Evolutionary conservation across 164 flowering plant genomes (phyloP).

Genomic region (Magnolia officinalis): DNA sequence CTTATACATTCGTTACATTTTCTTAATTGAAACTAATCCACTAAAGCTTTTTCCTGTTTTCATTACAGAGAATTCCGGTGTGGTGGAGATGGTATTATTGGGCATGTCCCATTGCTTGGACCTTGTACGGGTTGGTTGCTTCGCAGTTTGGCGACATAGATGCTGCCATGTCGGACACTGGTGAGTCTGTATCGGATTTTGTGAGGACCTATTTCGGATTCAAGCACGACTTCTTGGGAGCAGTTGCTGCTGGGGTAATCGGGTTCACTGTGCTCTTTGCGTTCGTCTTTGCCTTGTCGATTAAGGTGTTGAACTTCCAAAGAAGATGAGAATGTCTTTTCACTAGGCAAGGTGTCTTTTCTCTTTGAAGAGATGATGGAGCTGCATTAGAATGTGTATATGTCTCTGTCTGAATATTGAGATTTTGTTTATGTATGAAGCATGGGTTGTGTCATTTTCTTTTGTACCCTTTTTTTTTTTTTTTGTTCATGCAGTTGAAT

Average conservation of each 20-base stretch:
- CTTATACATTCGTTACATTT: neutral
- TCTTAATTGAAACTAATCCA: neutral
- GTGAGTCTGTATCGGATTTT: constrained; percentile 26
- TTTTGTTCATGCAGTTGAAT: too few relatives aligned
- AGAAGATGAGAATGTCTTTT: constrained; percentile 20
- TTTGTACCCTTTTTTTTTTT: too few relatives aligned
- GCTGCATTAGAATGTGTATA: too few relatives aligned
- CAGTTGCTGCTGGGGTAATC: constrained; percentile 24
- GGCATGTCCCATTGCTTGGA: constrained; percentile 51
- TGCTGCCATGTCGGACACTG: constrained; percentile 9
- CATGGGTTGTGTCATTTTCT: too few relatives aligned
- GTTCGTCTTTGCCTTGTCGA: constrained; percentile 45
- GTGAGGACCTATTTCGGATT: constrained; percentile 38
- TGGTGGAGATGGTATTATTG: constrained; percentile 72
- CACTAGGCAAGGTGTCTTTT: neutral
- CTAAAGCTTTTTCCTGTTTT: neutral
- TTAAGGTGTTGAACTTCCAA: constrained; percentile 43
- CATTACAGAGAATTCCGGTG: constrained; percentile 45
- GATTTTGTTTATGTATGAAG: too few relatives aligned
- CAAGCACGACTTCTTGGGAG: constrained; percentile 38
- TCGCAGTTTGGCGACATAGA: constrained; percentile 49
- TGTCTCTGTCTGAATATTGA: too few relatives aligned
- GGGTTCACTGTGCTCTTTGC: constrained; percentile 40
- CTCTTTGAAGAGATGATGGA: neutral
- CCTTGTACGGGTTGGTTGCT: constrained; percentile 45